Percentiles rank a stretch among this genome's conserved stretches.
Conservation (phyloP, 306 rosid species). For the Senna tora region DNA sequence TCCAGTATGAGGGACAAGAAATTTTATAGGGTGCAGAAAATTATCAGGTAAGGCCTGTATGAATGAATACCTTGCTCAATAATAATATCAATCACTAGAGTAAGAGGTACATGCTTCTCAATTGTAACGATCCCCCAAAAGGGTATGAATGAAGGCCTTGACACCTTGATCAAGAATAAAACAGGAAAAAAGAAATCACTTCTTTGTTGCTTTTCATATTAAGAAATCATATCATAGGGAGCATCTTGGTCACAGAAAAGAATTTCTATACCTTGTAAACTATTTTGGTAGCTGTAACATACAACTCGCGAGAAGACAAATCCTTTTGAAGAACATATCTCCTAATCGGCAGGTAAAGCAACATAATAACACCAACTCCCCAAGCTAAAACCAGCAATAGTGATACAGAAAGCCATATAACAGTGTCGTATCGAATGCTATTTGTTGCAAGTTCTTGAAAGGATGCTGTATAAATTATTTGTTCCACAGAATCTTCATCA, state of each 20-base stretch:
- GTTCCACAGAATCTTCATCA: conserved; percentile 50
- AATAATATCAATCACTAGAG: conserved; percentile 77
- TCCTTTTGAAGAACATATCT: conserved; percentile 82
- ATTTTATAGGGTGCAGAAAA: neutral
- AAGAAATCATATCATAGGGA: conserved; percentile 7
- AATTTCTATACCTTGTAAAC: conserved; percentile 68
- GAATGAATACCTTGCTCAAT: conserved; percentile 87
- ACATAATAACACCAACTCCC: conserved; percentile 89
- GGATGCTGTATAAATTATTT: conserved; percentile 69
- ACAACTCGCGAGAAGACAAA: conserved; percentile 70
- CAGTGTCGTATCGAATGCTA: conserved; percentile 69
- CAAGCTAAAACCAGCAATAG: conserved; percentile 84
- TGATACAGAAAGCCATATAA: conserved; percentile 88
- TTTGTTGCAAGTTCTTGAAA: conserved; percentile 75
- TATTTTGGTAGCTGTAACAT: conserved; percentile 75
- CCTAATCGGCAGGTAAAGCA: conserved; percentile 78
- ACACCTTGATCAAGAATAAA: conserved; percentile 57
- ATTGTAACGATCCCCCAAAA: conserved; percentile 66
- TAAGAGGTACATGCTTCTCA: conserved; percentile 76
- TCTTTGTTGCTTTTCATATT: neutral
- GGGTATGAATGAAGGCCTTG: conserved; percentile 90
- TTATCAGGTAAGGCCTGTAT: conserved; percentile 13
- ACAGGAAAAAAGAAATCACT: conserved; percentile 9
- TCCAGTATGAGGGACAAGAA: neutral
- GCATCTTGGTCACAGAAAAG: conserved; percentile 2